Conservation (phyloP, 129 eudicot species). For the carrot (Daucus carota) region DNA sequence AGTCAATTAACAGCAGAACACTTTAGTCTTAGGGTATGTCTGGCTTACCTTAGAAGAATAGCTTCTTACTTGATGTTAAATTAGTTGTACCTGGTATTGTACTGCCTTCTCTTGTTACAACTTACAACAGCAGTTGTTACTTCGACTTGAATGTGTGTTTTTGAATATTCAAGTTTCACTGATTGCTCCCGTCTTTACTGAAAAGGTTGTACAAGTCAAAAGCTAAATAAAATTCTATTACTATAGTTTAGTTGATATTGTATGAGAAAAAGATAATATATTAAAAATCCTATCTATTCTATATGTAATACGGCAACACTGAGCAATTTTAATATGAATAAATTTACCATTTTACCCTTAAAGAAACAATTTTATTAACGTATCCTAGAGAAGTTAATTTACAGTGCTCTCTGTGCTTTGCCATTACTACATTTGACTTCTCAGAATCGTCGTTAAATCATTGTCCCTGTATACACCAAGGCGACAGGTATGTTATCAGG, state of each 20-base stretch:
- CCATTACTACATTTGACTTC: no score
- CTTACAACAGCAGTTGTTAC: neutral
- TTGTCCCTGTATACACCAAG: no score
- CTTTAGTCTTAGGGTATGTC: neutral
- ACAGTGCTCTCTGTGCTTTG: no score
- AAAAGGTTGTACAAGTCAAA: neutral
- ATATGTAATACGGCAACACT: no score
- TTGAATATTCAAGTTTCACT: neutral
- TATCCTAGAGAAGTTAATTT: no score
- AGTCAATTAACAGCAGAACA: slow-evolving; percentile 31
- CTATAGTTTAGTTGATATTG: neutral
- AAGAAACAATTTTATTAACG: no score
- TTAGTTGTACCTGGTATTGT: neutral
- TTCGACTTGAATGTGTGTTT: neutral
- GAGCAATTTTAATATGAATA: no score
- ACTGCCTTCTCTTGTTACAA: neutral
- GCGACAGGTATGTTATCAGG: no score
- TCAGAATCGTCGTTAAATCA: no score
- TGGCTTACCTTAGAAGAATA: neutral
- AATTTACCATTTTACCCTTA: no score
- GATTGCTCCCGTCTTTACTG: neutral
- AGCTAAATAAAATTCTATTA: no score
- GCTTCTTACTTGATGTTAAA: neutral
- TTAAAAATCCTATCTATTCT: neutral
- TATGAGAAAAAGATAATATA: neutral